Base-by-base conservation (phyloP, 192 early-diverging fungal genomes). In the Podila epicladia region DNA sequence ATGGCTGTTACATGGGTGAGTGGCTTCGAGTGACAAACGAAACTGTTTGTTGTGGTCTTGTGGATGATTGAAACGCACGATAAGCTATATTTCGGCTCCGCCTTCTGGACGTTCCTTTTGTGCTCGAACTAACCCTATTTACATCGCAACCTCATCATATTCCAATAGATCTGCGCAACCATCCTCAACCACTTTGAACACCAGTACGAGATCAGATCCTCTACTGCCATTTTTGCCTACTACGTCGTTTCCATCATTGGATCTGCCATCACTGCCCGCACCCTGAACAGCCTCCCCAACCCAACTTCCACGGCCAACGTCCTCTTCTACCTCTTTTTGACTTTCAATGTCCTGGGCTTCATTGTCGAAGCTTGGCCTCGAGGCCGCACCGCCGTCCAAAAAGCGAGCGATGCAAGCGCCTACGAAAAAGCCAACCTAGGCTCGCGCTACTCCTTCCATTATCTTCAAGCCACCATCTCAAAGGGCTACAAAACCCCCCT, bases 361-460 rank as follows among this genome's bases (percentile, higher is more conserved):
- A 6, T 32, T 1, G 49, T 71, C 12, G 69, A 71, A n/a, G 53
- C 75, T 13, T 77, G 62, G 75, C 75, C 75, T 2, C 60, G 75
- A 20, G 68, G 69, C 0, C 24, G 13, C 31, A 77, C 64, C 7
- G 28, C 51, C 13, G 63, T 66, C 35, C 75, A 77, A 9, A 62
- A 62, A 57, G 3, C 32, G 7, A 71, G 68, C 35, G 58, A 9
- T 0, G 22, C 31, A 24, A 61, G 53, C 3, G 51, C 24, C 5
- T 77, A 77, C 31, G 75, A 77, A 31, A 77, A 71, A 28, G 75
- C 75, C 41, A 77, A 71, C 58, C 69, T 77, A 19, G 67, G 66
- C 35, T 77, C 75, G 2, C 75, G 75, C 0, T 64, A 37, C 26
- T n/a, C 24, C 41, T 77, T 77, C 50, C 53, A 77, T 29, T 71